A percentile compares a stretch with the other conserved stretches of the same genome.
Evolutionary conservation across 441 rosid genomes (phyloP).

Genomic region (Bruguiera hainesii): DNA sequence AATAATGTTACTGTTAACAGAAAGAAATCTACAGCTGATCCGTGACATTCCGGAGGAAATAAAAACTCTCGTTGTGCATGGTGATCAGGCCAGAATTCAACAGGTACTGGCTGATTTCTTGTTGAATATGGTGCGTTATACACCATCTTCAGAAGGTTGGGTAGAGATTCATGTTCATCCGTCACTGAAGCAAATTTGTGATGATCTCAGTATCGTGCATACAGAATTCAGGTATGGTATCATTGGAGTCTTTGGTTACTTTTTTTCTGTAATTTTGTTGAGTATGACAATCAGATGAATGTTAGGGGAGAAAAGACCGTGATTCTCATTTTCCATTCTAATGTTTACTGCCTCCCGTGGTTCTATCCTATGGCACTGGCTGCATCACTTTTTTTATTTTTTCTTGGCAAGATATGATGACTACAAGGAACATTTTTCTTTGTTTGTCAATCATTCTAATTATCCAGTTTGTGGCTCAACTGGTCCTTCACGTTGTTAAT

Average conservation of each 20-base stretch:
- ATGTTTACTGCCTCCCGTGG: no score
- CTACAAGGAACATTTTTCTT: background rate
- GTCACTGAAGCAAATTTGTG: conserved; percentile 49
- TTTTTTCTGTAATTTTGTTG: no score
- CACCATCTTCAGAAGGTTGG: conserved; percentile 78
- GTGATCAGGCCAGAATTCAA: conserved; percentile 89
- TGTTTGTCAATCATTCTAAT: no score
- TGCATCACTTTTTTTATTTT: background rate
- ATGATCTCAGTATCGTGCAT: conserved; percentile 44
- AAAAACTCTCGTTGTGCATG: conserved; percentile 67
- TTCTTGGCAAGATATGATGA: background rate
- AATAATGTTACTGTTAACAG: conserved; percentile 70
- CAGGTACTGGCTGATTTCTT: conserved; percentile 87
- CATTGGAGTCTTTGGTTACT: background rate
- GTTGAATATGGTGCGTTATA: conserved; percentile 75
- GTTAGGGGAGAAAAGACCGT: no score
- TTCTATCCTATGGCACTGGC: no score
- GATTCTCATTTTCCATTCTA: no score
- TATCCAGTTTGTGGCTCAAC: background rate
- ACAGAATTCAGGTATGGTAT: conserved; percentile 69
- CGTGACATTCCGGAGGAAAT: conserved; percentile 93
- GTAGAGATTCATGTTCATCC: conserved; percentile 87
- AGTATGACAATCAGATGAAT: no score
- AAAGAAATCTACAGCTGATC: conserved; percentile 75
- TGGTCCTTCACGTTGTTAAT: background rate